Evolutionary conservation across 257 asterid species (phyloP).

Genomic region (Catharanthus roseus): DNA sequence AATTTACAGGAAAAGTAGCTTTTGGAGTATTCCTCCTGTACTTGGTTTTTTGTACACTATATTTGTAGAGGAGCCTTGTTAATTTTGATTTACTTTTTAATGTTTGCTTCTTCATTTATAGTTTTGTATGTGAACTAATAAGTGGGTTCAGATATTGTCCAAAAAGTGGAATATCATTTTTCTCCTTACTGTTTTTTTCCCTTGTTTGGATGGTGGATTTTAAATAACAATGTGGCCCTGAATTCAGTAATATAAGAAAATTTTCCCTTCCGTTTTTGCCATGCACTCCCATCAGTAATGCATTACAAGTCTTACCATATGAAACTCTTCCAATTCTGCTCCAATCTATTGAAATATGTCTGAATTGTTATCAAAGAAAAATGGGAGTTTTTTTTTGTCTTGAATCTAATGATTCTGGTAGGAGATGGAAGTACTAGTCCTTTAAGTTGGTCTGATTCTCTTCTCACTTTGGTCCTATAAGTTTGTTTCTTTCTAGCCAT

Average conservation of each 20-base stretch:
- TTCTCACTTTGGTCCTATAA: no score
- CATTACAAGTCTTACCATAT: no score
- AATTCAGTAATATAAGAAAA: background rate
- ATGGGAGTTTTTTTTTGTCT: background rate
- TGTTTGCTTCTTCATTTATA: conserved; percentile 30
- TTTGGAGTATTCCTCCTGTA: conserved; percentile 29
- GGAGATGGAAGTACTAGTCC: no score
- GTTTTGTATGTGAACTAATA: conserved; percentile 39
- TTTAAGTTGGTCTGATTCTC: no score
- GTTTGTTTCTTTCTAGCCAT: no score
- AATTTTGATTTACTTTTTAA: conserved; percentile 21
- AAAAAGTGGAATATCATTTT: background rate
- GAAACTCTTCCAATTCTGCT: background rate
- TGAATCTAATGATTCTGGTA: background rate
- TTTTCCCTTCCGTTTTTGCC: no score
- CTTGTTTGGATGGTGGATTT: background rate
- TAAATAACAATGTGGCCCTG: background rate
- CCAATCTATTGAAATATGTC: background rate
- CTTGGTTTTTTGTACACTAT: conserved; percentile 54
- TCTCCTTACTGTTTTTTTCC: background rate
- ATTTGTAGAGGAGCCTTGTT: conserved; percentile 32
- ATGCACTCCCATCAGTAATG: no score
- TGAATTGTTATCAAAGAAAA: background rate
- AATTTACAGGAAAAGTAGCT: conserved; percentile 24
- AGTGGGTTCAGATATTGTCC: conserved; percentile 27